Conservation (phyloP, 805 yeast genomes). For the Nakazawaea wickerhamii region DNA sequence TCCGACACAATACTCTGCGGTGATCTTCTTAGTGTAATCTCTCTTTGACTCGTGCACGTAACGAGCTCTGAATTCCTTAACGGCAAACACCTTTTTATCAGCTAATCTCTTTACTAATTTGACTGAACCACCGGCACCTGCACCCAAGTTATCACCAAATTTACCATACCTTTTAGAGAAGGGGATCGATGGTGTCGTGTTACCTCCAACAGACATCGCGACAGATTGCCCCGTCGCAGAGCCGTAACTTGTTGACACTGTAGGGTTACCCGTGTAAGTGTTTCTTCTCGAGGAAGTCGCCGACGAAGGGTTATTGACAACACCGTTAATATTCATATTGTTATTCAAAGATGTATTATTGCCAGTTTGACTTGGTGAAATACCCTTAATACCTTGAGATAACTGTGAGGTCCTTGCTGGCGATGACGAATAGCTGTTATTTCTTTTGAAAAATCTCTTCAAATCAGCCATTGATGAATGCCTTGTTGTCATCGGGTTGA, state of each 20-base stretch:
- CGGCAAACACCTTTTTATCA: slow-evolving; percentile 78
- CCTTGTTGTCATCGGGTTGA: slow-evolving; percentile 42
- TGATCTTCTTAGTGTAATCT: slow-evolving; percentile 87
- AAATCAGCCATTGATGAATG: slow-evolving; percentile 79
- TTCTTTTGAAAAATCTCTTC: slow-evolving; percentile 62
- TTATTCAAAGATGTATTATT: neutral
- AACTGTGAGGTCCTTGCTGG: slow-evolving; percentile 14
- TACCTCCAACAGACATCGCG: slow-evolving; percentile 29
- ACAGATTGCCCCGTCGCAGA: slow-evolving; percentile 8
- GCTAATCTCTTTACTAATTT: slow-evolving; percentile 60
- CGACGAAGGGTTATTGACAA: slow-evolving; percentile 5
- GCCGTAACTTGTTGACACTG: slow-evolving; percentile 13
- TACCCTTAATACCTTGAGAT: slow-evolving; percentile 11
- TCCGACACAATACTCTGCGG: slow-evolving; percentile 93
- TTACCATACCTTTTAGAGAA: slow-evolving; percentile 73
- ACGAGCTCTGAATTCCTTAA: slow-evolving; percentile 82
- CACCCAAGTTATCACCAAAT: slow-evolving; percentile 83
- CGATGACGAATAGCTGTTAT: slow-evolving; percentile 20
- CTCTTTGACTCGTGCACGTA: slow-evolving; percentile 69
- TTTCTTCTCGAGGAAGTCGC: slow-evolving; percentile 25
- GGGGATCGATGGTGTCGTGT: slow-evolving; percentile 44
- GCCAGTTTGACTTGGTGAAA: slow-evolving; percentile 12
- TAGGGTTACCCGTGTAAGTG: slow-evolving; percentile 28
- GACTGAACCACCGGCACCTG: slow-evolving; percentile 94
- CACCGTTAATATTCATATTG: slow-evolving; percentile 12